phyloP scores from a whole-genome alignment of 2,329 filamentous ascomycete species.

The Helotiales sp. region DNA sequence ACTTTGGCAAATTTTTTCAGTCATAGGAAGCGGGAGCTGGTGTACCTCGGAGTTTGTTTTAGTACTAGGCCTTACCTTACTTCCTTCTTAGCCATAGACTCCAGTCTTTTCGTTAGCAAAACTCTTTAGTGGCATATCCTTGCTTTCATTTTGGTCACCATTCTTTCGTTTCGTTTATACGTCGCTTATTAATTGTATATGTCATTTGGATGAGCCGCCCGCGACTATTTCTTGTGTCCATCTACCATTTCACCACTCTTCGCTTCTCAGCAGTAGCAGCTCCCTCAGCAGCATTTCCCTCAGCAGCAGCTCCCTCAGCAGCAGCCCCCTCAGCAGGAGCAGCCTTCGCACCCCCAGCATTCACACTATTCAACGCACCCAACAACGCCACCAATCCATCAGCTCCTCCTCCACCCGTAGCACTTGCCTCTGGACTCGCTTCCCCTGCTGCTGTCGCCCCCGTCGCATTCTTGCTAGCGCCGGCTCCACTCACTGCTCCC shows the following conservation, averaged over 20 bases:
- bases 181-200: too few species aligned
- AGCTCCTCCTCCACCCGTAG: neutral
- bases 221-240: neutral
- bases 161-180: too few species aligned
- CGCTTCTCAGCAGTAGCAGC: neutral
- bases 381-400: constrained; percentile 9
- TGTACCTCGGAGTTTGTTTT: too few species aligned
- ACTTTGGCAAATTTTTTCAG: too few species aligned
- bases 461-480: constrained; percentile 4
- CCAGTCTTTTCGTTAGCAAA: too few species aligned
- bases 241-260: neutral
- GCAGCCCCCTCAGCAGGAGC: neutral
- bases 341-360: neutral
- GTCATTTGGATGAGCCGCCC: neutral
- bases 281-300: neutral
- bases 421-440: neutral
- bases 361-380: constrained; percentile 1
- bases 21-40: too few species aligned
- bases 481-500: constrained; percentile 7
- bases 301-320: neutral
- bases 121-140: too few species aligned
- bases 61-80: too few species aligned
- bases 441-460: neutral
- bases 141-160: too few species aligned
- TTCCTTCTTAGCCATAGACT: too few species aligned